Base-by-base conservation (phyloP, 164 flowering plant species). In the Brasenia schreberi region DNA sequence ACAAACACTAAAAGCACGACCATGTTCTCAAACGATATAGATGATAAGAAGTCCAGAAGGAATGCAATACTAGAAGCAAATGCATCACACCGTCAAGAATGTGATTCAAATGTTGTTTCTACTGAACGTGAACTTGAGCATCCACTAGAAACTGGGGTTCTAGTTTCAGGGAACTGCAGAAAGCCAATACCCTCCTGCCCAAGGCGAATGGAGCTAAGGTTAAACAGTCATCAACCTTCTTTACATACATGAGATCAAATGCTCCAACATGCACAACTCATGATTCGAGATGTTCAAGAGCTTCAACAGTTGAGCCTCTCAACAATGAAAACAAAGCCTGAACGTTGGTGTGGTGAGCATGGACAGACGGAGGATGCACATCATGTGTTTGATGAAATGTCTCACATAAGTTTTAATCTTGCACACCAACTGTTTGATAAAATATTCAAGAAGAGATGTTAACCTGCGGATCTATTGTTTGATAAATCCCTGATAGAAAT, bases 221-320 rank as follows among this genome's bases (percentile, higher is more conserved):
- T 73, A 97, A 97, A 4, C 86, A 88, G 62, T 91, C 93, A 27
- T 94, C 99, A 59, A 97, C 99, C 68, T 94, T 94, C 81, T 85
- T 91, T 68, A 85, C 96, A 4, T 91, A 94, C 69, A 90, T 89
- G 66, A 94, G 89, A 75, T 80, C 94, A 71, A 80, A 74, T 74
- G 69, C 71, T 5, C 53, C 71, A 18, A 70, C 66, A 68, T 76
- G 59, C 73, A 76, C 59, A 60, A 43, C 76, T 62, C 79, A 65
- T 63, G 74, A 62, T 60, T 58, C 56, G 66, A 70, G 72, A 19
- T 70, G 58, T 66, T 18, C 68, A 42, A 79, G 76, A 72, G 64
- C 74, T 59, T 67, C 78, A 71, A 78, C 61, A 18, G 49, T 65
- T 19, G 68, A 64, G 53, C 60, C 61, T 23, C 60, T 59, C 62